These are phyloP conservation scores for Leishmania lainsoni DNA, from an alignment of 208 protist species.

Conservation along the genomic window DNA sequence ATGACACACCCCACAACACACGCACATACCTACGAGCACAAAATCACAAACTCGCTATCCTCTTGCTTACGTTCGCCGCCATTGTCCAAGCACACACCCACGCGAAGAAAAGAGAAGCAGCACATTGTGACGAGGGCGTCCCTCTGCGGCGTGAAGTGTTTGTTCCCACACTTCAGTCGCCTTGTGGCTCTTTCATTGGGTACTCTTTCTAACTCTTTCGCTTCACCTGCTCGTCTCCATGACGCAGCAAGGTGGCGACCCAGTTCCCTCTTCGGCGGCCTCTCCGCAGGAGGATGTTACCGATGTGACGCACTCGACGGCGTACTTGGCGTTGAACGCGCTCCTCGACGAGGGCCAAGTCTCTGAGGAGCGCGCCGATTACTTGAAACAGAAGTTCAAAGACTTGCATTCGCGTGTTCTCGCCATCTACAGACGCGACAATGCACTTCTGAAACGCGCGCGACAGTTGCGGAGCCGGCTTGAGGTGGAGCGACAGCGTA, in stretches of 20 bases:
- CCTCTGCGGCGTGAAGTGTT: not conserved
- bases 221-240: not conserved
- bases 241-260: constrained; percentile 3
- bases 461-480: constrained; percentile 84
- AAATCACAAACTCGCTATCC: not conserved
- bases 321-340: constrained; percentile 73
- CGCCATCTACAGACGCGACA: constrained; percentile 90
- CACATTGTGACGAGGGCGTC: not conserved
- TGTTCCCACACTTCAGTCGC: not conserved
- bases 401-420: constrained; percentile 88
- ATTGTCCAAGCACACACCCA: not conserved
- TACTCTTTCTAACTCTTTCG: not conserved
- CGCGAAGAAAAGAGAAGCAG: not conserved
- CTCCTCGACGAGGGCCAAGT: constrained; percentile 90
- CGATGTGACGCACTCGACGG: constrained; percentile 90
- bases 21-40: not conserved
- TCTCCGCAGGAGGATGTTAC: constrained; percentile 59
- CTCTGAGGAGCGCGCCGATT: constrained; percentile 81
- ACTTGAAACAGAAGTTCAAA: constrained; percentile 87
- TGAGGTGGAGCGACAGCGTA: constrained; percentile 72
- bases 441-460: constrained; percentile 84
- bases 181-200: not conserved
- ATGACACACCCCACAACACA: not conserved
- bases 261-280: constrained; percentile 18
- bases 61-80: not conserved